Conservation (phyloP, 2,329 filamentous ascomycete species). For the Talaromyces sp. region DNA sequence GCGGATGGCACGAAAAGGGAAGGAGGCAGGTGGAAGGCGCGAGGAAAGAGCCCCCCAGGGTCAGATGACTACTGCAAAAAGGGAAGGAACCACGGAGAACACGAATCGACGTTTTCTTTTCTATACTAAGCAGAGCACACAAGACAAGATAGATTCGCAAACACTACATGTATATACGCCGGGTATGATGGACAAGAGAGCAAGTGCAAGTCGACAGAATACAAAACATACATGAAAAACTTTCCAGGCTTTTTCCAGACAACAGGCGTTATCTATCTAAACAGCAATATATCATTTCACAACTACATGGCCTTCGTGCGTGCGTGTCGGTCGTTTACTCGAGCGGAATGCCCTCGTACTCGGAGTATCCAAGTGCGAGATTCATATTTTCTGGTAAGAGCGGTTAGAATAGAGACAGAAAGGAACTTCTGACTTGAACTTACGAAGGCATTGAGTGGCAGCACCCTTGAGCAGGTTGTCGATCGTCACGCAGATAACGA, state of each 20-base stretch:
- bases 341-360: conserved; percentile 80
- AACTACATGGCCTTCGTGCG: not conserved
- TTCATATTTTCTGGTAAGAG: conserved; percentile 75
- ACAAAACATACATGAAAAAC: not conserved
- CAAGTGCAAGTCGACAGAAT: conserved; percentile 4
- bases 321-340: conserved; percentile 28
- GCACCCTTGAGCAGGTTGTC: conserved; percentile 93
- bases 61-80: not conserved
- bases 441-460: conserved; percentile 85
- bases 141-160: conserved; percentile 6
- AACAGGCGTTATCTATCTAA: conserved; percentile 4
- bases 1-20: not conserved
- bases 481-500: conserved; percentile 90
- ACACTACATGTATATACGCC: conserved; percentile 9
- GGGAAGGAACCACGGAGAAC: not conserved
- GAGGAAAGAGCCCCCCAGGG: not conserved
- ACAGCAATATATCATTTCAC: not conserved
- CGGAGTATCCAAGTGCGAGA: conserved; percentile 77
- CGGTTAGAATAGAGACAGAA: conserved; percentile 9
- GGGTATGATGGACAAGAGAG: conserved; percentile 12
- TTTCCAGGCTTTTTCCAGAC: not conserved
- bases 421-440: conserved; percentile 36
- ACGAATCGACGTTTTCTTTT: not conserved
- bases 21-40: not conserved
- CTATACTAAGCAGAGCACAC: not conserved